A percentile compares a stretch with the other conserved stretches of the same genome.
phyloP scores from a whole-genome alignment of 129 eudicot species.

The Dittrichia graveolens region DNA sequence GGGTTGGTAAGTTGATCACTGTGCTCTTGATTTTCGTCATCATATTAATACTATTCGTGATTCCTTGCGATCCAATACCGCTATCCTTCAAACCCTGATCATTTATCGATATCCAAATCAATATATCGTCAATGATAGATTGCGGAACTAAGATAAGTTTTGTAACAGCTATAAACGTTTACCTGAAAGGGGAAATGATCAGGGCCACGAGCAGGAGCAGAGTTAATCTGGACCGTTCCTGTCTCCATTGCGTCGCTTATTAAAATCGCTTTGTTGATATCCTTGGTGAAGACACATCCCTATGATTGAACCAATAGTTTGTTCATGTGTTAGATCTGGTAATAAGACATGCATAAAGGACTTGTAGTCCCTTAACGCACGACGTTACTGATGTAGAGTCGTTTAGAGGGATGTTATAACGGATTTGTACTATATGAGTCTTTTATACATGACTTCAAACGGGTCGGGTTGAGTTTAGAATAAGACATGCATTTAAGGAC shows the following conservation, averaged over 20 bases:
- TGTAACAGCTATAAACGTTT: neutral
- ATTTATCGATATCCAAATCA: neutral
- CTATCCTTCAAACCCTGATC: constrained; percentile 89
- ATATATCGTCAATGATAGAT: neutral
- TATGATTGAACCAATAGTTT: constrained; percentile 25
- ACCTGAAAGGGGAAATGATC: constrained; percentile 99
- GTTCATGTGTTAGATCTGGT: neutral
- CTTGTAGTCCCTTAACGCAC: neutral
- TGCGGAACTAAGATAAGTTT: neutral
- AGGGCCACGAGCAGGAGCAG: constrained; percentile 99
- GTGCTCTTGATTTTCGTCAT: constrained; percentile 96
- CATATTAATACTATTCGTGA: constrained; percentile 94
- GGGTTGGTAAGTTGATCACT: constrained; percentile 89
- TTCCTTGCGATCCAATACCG: constrained; percentile 97
- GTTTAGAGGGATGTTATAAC: too few species aligned
- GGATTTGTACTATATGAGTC: too few species aligned
- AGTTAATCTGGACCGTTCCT: constrained; percentile 94
- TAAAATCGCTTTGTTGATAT: constrained; percentile 92
- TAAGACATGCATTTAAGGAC: neutral
- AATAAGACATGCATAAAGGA: neutral
- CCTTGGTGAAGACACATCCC: constrained; percentile 96
- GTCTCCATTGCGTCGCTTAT: constrained; percentile 98
- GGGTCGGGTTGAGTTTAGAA: neutral
- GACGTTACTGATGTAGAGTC: too few species aligned
- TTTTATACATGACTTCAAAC: neutral